Evolutionary conservation across 2,329 filamentous ascomycete species (phyloP).

Genomic region (Dothideomycetidae sp.): DNA sequence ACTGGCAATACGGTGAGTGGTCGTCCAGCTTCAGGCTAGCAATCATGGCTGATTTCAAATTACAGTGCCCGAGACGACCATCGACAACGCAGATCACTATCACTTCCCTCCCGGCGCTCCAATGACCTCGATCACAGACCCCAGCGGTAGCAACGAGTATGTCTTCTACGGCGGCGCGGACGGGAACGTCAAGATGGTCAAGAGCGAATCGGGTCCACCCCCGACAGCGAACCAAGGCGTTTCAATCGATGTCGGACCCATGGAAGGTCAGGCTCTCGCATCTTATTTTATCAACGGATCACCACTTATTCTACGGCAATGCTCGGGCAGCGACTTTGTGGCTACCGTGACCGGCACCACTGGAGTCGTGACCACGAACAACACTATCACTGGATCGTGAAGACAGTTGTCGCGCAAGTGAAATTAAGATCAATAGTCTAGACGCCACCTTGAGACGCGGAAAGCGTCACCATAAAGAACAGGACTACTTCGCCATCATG

Average conservation of each 20-base stretch:
- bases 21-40: background rate
- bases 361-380: background rate
- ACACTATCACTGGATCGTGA: too few species aligned
- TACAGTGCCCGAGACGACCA: background rate
- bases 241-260: background rate
- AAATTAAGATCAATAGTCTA: too few species aligned
- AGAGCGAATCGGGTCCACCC: background rate
- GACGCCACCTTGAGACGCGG: too few species aligned
- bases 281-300: background rate
- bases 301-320: background rate
- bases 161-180: slow-evolving; percentile 3
- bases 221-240: background rate
- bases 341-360: too few species aligned
- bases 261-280: background rate
- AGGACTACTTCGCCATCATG: too few species aligned
- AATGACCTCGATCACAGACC: background rate
- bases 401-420: too few species aligned
- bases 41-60: background rate
- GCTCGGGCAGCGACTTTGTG: too few species aligned
- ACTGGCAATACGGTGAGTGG: background rate
- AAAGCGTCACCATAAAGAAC: too few species aligned
- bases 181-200: slow-evolving; percentile 3
- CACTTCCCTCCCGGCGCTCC: background rate
- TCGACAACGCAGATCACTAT: background rate
- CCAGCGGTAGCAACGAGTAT: slow-evolving; percentile 1